These are phyloP conservation scores for Ascoidea rubescens DNA, from an alignment of 805 yeast genomes.

Conservation along the genomic window DNA sequence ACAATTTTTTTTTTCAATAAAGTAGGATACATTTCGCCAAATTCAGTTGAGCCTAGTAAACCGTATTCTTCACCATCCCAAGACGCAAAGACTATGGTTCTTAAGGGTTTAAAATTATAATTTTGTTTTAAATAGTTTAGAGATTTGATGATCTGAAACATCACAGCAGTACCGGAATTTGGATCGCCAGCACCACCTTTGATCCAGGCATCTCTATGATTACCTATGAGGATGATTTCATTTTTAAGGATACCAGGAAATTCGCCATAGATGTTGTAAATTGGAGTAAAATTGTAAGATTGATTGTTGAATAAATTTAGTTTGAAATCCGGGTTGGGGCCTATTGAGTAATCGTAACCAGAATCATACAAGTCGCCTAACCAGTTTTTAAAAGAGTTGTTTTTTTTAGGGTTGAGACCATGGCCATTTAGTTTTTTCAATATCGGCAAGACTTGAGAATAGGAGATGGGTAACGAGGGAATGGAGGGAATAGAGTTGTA, in stretches of 20 bases:
- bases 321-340: slow-evolving; percentile 29
- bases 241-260: slow-evolving; percentile 38
- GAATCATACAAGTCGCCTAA: slow-evolving; percentile 28
- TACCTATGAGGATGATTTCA: slow-evolving; percentile 53
- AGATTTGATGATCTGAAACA: slow-evolving; percentile 51
- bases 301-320: slow-evolving; percentile 49
- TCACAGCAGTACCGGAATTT: slow-evolving; percentile 54
- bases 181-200: slow-evolving; percentile 74
- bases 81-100: slow-evolving; percentile 56
- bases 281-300: slow-evolving; percentile 44
- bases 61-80: slow-evolving; percentile 81
- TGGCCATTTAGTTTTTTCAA: slow-evolving; percentile 41
- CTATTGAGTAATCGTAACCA: slow-evolving; percentile 37
- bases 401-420: slow-evolving; percentile 25
- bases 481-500: slow-evolving; percentile 39
- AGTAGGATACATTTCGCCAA: slow-evolving; percentile 45
- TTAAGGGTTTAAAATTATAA: slow-evolving; percentile 56
- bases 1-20: slow-evolving; percentile 34
- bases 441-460: slow-evolving; percentile 48
- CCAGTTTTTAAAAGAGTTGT: slow-evolving; percentile 30
- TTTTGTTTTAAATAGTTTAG: slow-evolving; percentile 31
- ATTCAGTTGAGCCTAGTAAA: slow-evolving; percentile 65
- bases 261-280: slow-evolving; percentile 49
- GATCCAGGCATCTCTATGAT: slow-evolving; percentile 74
- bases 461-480: slow-evolving; percentile 61